phyloP scores from a whole-genome alignment of 441 rosid species.

The Hura crepitans region DNA sequence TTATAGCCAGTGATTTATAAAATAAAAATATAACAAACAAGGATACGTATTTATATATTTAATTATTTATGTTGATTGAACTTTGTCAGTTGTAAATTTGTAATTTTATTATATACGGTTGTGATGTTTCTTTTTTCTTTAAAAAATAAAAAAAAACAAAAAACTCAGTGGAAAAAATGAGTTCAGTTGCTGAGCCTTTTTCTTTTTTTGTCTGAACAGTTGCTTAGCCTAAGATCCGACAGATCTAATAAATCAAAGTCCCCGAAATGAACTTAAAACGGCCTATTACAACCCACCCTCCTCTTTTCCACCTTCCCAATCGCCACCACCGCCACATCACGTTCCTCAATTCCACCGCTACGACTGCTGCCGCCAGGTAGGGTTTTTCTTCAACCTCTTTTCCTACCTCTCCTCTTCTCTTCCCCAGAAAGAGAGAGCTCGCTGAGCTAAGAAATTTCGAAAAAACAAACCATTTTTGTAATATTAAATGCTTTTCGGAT shows the following conservation, averaged over 20 bases:
- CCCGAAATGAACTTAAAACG: conserved; percentile 2
- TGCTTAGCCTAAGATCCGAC: no score
- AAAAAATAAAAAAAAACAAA: no score
- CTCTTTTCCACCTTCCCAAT: neutral
- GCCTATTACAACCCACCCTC: conserved; percentile 8
- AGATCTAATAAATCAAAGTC: neutral
- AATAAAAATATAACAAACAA: no score
- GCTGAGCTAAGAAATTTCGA: neutral
- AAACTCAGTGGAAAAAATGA: no score
- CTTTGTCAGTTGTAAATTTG: no score
- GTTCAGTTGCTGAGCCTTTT: no score
- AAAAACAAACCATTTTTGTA: neutral
- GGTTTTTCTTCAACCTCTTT: neutral
- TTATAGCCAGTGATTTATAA: no score
- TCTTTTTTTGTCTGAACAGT: no score
- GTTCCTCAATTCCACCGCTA: neutral
- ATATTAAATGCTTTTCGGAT: conserved; percentile 19
- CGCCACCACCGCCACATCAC: neutral
- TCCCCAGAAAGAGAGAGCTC: neutral
- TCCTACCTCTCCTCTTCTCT: neutral
- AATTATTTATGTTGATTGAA: no score
- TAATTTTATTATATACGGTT: no score
- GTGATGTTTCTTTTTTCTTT: no score
- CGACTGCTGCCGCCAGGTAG: neutral
- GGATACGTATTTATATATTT: no score